These are phyloP conservation scores for Gossypium herbaceum DNA, from an alignment of 345 rosid species.

Conservation along the genomic window DNA sequence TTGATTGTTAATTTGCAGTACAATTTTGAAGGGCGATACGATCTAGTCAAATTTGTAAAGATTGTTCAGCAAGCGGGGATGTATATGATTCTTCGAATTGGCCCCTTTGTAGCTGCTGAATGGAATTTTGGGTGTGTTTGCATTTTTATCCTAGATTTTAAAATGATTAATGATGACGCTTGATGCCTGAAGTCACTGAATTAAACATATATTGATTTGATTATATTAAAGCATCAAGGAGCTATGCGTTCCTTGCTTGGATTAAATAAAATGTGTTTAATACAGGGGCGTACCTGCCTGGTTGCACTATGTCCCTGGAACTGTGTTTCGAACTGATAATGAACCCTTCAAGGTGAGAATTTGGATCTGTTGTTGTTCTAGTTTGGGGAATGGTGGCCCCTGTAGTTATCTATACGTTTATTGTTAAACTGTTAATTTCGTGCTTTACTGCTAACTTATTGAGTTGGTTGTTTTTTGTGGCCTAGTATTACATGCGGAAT, in stretches of 20 bases:
- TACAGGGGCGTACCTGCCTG: conserved; percentile 84
- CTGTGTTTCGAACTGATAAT: conserved; percentile 76
- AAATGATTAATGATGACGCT: not conserved
- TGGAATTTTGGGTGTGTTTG: conserved; percentile 76
- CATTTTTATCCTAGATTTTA: not conserved
- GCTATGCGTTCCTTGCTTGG: not conserved
- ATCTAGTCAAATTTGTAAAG: conserved; percentile 88
- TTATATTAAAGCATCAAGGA: not conserved
- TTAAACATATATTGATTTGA: not conserved
- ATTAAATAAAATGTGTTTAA: conserved; percentile 14
- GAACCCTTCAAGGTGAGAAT: conserved; percentile 70
- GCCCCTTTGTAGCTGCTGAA: conserved; percentile 93
- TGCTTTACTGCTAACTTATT: conserved; percentile 7
- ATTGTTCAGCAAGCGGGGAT: conserved; percentile 79
- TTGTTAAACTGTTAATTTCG: not conserved
- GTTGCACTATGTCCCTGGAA: conserved; percentile 87
- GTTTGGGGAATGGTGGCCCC: not conserved
- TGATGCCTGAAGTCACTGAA: not conserved
- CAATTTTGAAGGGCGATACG: conserved; percentile 70
- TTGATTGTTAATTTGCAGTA: conserved; percentile 40
- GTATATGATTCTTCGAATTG: conserved; percentile 92
- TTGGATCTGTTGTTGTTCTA: conserved; percentile 1
- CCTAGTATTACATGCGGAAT: conserved; percentile 76
- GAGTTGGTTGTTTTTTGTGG: conserved; percentile 18
- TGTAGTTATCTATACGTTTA: not conserved